Percentiles rank a stretch among this genome's conserved stretches.
These are phyloP conservation scores for Leishmania aethiopica DNA, from an alignment of 208 protist species.

Conservation along the genomic window DNA sequence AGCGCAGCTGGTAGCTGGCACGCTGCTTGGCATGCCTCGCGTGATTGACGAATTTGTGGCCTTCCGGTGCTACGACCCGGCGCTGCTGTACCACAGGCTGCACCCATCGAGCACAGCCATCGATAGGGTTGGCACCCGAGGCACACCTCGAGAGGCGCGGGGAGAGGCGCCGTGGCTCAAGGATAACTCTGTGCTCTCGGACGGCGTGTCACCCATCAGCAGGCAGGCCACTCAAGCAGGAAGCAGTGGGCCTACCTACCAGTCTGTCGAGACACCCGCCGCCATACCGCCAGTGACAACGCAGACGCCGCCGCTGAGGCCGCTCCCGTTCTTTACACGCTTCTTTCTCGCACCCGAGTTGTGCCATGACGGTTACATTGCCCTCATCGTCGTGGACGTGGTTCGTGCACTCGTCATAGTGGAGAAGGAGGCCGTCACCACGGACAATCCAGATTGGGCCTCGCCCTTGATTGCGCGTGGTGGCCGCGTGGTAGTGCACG, in stretches of 20 bases:
- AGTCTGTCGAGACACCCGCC: background rate
- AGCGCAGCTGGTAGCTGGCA: slow-evolving; percentile 43
- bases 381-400: slow-evolving; percentile 67
- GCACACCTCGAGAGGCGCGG: background rate
- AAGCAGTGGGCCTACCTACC: background rate
- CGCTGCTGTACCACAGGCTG: slow-evolving; percentile 19
- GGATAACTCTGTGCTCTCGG: background rate
- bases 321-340: slow-evolving; percentile 47
- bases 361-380: slow-evolving; percentile 51
- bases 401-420: slow-evolving; percentile 74
- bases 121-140: background rate
- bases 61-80: slow-evolving; percentile 31
- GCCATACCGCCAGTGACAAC: background rate
- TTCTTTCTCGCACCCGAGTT: slow-evolving; percentile 80
- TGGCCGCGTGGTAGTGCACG: slow-evolving; percentile 37
- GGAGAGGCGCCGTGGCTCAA: background rate
- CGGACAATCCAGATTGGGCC: slow-evolving; percentile 47
- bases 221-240: background rate
- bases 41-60: slow-evolving; percentile 69
- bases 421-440: slow-evolving; percentile 48
- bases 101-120: background rate
- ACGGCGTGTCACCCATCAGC: background rate
- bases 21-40: slow-evolving; percentile 46
- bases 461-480: slow-evolving; percentile 32
- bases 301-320: slow-evolving; percentile 12